phyloP scores from a whole-genome alignment of 1,139 yeast genomes.

The Magnusiomyces sp. region DNA sequence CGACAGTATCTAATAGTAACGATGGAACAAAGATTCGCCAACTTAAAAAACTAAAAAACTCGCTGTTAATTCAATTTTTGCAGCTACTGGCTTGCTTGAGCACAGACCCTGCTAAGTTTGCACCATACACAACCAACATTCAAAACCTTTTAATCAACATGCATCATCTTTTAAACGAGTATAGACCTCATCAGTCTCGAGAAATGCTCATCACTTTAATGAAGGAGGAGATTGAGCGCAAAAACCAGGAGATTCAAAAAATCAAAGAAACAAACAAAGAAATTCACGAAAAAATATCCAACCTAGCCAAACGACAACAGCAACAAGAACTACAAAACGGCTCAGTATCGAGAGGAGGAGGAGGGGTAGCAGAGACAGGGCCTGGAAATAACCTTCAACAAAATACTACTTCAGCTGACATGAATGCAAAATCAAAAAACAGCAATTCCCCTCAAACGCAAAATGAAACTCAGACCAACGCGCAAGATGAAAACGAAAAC shows the following conservation, averaged over 20 bases:
- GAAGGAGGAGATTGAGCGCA: conserved; percentile 38
- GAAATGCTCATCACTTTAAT: conserved; percentile 68
- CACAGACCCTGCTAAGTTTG: conserved; percentile 58
- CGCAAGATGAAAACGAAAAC: not conserved
- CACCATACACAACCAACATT: conserved; percentile 58
- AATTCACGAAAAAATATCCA: conserved; percentile 21
- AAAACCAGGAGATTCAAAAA: conserved; percentile 21
- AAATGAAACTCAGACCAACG: not conserved
- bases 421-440: not conserved
- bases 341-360: not conserved
- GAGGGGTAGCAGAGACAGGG: not conserved
- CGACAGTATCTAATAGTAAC: conserved; percentile 14
- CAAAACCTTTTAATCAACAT: conserved; percentile 70
- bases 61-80: conserved; percentile 60
- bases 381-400: not conserved
- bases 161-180: conserved; percentile 75
- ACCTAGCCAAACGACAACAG: conserved; percentile 18
- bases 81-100: conserved; percentile 70
- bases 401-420: no score
- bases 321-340: not conserved
- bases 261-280: conserved; percentile 21
- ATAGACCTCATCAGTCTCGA: conserved; percentile 82
- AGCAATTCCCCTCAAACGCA: not conserved
- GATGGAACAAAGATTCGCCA: conserved; percentile 58
- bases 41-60: conserved; percentile 59